Base-by-base conservation (phyloP, 805 yeast genomes). In the Barnettozyma siamensis region DNA sequence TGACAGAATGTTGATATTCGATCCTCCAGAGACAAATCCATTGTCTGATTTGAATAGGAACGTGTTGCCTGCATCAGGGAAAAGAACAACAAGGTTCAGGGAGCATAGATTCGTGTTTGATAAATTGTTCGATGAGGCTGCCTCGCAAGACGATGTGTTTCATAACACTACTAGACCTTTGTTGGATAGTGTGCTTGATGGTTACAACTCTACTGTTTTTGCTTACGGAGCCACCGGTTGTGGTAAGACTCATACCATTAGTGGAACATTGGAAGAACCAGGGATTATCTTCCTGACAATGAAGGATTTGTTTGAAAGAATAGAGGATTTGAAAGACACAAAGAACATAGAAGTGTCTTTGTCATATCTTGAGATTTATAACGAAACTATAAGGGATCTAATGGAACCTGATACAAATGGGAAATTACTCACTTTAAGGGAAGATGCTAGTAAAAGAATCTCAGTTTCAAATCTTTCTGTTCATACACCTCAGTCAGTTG, bases 151-250 rank as follows among this genome's bases (percentile, higher is more conserved):
- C 9, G 81, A 82, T 7, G 86, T 89, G 0, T 89, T 76, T 55
- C 56, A 65, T 20, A 60, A 62, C 24, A 86, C 95, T 1, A 77
- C 95, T 0, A 66, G 70, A 38, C 91, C 95, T 0, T 65, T 88
- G 36, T 66, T 89, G 7, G 87, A 80, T 45, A 73, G 81, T 31
- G 79, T 88, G 0, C 59, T 89, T 32, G 93, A 85, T 46, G 98
- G 97, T 1, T 86, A 68, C 62, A 88, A 91, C 59, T 82, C 95
- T 6, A 88, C 96, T 0, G 87, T 89, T 0, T 89, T 89, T 66
- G 97, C 98, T 1, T 89, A 89, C 59, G 98, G 98, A 1, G 95
- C 98, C 23, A 89, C 98, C 0, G 98, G 98, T 0, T 89, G 97
- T 61, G 98, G 98, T n/a, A 89, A 89, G 58, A 89, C 97, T 0